A percentile compares a stretch with the other conserved stretches of the same genome.
phyloP scores from a whole-genome alignment of 345 rosid genomes.

The Murraya koenigii region DNA sequence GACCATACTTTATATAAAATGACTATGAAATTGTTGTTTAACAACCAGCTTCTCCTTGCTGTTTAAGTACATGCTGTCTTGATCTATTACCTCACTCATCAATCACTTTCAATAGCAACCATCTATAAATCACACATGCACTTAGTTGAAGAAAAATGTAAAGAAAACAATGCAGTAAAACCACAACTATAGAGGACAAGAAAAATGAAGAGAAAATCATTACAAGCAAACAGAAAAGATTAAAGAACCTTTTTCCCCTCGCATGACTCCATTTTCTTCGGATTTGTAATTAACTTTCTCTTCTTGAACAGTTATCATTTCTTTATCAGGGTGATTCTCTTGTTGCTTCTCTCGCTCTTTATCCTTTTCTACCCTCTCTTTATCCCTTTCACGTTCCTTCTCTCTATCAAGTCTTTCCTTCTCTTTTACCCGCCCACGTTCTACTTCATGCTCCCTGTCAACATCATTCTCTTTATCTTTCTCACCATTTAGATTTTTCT shows the following conservation, averaged over 20 bases:
- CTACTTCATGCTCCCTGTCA: conserved; percentile 59
- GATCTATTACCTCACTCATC: neutral
- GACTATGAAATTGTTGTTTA: neutral
- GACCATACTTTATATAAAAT: neutral
- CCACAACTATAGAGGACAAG: neutral
- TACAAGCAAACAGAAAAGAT: conserved; percentile 6
- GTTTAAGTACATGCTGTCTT: neutral
- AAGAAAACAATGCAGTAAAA: neutral
- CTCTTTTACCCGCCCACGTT: conserved; percentile 59
- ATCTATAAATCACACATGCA: neutral
- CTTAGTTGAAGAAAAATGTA: neutral
- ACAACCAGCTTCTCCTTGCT: neutral
- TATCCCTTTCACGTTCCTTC: conserved; percentile 45
- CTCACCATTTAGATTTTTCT: conserved; percentile 53
- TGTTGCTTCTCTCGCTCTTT: conserved; percentile 65
- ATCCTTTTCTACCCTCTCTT: conserved; percentile 53
- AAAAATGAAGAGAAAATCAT: neutral
- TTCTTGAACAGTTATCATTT: conserved; percentile 48
- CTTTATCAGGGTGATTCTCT: conserved; percentile 48
- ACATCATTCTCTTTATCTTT: conserved; percentile 64
- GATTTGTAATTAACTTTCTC: conserved; percentile 43
- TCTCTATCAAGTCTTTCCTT: conserved; percentile 70
- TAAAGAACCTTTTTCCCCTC: conserved; percentile 31
- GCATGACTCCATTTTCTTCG: conserved; percentile 58
- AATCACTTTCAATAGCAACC: neutral